Evolutionary conservation across 768 basidiomycete genomes (phyloP), one percentile per base, ranked within the genome.

Genomic region (Lentinula guzmanii): DNA sequence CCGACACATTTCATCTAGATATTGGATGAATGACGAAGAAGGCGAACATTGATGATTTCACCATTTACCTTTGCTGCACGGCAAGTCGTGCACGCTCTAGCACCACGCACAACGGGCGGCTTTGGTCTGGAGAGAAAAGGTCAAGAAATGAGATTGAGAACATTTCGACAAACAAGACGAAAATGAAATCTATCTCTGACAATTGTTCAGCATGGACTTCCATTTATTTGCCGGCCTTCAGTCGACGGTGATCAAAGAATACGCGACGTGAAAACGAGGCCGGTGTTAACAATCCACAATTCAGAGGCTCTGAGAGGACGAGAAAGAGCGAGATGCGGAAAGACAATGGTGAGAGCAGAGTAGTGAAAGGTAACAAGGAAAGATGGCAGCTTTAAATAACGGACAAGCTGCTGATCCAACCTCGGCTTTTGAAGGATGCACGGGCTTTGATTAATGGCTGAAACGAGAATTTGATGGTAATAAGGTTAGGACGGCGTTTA

Each of bases 1-100:
- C 90, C 91, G 62, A 93, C 91, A 68, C 91, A 94, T 72, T 93
- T 92, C 91, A 94, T 94, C 91, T 93, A 66, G 50, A 52, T 63
- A 70, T 61, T 73, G 60, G 53, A 59, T 28, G 58, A 21, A 34
- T 8, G 43, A 24, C 21, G 21, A 57, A 31, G 42, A 60, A 33
- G 51, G 61, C 61, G 61, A 53, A 60, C 50, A 60, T 61, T 48
- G 50, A 60, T 52, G 57, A 52, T 31, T 21, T 57, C 62, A 24
- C 45, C 42, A 59, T 64, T 57, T 65, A 87, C 91, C 84, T 93
- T 93, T 64, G 91, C 91, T 58, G 85, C 82, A 48, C 91, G 85
- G 72, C 91, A 94, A 66, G 92, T 90, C 43, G 89, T 92, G 70
- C 91, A 94, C 16, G 91, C 91, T 37, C 83, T 74, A 34, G 83